Conservation (phyloP, 371 early-diverging fungal species). For the Mortierella sp. region DNA sequence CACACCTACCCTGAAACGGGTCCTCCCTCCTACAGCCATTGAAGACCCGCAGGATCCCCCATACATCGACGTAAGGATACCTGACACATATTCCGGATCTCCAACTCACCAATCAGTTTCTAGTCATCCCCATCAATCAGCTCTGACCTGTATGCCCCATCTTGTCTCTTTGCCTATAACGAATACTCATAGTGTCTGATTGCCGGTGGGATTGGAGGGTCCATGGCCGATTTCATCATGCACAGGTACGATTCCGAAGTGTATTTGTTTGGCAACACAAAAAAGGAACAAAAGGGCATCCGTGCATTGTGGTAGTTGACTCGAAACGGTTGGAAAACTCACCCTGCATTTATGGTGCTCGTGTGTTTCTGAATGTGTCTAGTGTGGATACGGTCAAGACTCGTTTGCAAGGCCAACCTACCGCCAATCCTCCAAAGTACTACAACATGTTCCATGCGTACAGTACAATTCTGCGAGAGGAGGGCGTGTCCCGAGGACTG, state of each 20-base stretch:
- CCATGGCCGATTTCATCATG: conserved; percentile 77
- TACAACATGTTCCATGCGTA: conserved; percentile 75
- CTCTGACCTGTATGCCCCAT: too few relatives aligned
- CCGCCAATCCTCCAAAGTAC: conserved; percentile 64
- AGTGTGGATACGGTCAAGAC: conserved; percentile 86
- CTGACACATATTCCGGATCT: too few relatives aligned
- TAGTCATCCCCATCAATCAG: too few relatives aligned
- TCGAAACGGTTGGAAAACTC: too few relatives aligned
- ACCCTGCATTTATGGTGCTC: too few relatives aligned
- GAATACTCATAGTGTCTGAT: conserved; percentile 69
- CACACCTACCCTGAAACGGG: conserved; percentile 27
- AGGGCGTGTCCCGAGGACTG: conserved; percentile 75
- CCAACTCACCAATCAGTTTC: too few relatives aligned
- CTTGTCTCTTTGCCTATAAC: too few relatives aligned
- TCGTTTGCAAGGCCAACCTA: conserved; percentile 73
- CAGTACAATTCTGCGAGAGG: conserved; percentile 70
- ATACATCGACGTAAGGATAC: conserved; percentile 42
- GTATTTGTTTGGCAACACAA: too few relatives aligned
- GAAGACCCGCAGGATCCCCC: conserved; percentile 37
- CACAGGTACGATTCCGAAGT: conserved; percentile 62
- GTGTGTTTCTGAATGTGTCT: too few relatives aligned
- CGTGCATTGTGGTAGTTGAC: too few relatives aligned
- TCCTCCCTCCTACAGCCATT: conserved; percentile 21
- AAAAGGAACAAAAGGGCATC: too few relatives aligned
- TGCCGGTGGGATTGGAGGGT: conserved; percentile 78